These are phyloP conservation scores for Beauveria australis DNA, from an alignment of 2,329 filamentous ascomycete genomes.

Conservation along the genomic window DNA sequence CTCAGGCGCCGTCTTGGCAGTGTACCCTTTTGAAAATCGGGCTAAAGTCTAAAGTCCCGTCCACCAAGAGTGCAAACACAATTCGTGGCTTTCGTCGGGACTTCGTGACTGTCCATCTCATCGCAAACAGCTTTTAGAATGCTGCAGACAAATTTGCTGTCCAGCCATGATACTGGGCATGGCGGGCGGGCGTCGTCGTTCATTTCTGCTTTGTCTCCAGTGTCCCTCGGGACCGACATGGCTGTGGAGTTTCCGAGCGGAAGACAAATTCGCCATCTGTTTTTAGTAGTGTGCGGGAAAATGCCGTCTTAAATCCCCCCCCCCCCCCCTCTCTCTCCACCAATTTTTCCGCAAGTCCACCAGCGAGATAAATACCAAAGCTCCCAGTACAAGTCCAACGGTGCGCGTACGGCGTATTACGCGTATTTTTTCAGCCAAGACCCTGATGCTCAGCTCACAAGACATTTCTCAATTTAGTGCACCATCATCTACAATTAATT, in stretches of 20 bases:
- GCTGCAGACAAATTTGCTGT: too few species aligned
- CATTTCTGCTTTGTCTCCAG: background rate
- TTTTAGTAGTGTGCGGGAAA: background rate
- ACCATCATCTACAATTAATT: background rate
- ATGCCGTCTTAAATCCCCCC: slow-evolving; percentile 1
- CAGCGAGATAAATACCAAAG: background rate
- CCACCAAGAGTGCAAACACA: too few species aligned
- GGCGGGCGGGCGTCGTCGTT: too few species aligned
- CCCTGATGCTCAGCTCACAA: background rate
- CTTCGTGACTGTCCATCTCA: too few species aligned
- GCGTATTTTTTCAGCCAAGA: slow-evolving; percentile 1
- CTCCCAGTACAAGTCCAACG: background rate
- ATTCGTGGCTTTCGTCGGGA: too few species aligned
- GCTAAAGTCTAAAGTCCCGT: too few species aligned
- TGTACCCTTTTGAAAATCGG: too few species aligned
- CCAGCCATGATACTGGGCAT: too few species aligned
- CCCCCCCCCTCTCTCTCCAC: background rate
- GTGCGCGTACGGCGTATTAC: slow-evolving; percentile 1
- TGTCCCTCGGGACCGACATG: slow-evolving; percentile 1
- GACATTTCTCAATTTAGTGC: background rate
- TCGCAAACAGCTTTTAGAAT: too few species aligned
- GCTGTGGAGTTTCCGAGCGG: background rate
- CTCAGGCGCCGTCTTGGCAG: too few species aligned
- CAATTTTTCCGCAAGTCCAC: background rate
- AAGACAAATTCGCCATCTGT: background rate